Conservation (phyloP, 1,284 basidiomycete genomes). For the Albatrellus sp. region DNA sequence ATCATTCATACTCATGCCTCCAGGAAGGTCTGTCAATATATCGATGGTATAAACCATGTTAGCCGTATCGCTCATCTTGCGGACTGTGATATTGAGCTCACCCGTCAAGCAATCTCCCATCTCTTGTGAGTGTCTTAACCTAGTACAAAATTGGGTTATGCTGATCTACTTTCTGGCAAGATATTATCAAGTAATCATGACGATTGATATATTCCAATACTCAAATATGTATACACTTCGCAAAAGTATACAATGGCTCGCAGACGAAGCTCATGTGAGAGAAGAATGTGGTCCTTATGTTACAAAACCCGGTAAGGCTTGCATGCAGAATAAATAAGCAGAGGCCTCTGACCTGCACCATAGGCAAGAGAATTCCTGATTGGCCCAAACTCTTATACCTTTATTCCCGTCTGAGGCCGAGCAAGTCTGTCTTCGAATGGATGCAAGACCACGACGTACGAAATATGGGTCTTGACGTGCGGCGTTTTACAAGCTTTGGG, state of each 20-base stretch:
- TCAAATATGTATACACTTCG: constrained; percentile 95
- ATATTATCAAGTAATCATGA: constrained; percentile 94
- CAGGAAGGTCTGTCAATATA: constrained; percentile 61
- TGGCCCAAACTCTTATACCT: constrained; percentile 80
- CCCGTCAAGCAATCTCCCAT: constrained; percentile 84
- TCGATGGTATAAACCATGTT: constrained; percentile 88
- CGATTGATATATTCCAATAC: constrained; percentile 93
- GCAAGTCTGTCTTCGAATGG: constrained; percentile 83
- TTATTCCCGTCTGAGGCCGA: constrained; percentile 80
- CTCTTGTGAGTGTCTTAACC: constrained; percentile 52
- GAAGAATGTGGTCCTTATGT: constrained; percentile 88
- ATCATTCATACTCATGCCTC: constrained; percentile 1
- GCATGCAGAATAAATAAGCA: no score
- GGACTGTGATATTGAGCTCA: constrained; percentile 78
- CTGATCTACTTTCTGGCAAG: constrained; percentile 24
- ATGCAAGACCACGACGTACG: constrained; percentile 69
- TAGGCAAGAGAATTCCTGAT: constrained; percentile 47
- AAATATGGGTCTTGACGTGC: constrained; percentile 72
- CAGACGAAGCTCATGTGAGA: constrained; percentile 70
- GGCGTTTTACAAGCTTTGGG: constrained; percentile 94
- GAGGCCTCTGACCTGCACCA: not conserved
- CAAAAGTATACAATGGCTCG: constrained; percentile 76
- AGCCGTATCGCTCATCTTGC: constrained; percentile 86
- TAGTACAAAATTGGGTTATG: not conserved
- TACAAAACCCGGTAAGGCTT: constrained; percentile 50